These are phyloP conservation scores for Cryptococcus jaspeensis DNA, from an alignment of 1,284 basidiomycete species.

Conservation along the genomic window DNA sequence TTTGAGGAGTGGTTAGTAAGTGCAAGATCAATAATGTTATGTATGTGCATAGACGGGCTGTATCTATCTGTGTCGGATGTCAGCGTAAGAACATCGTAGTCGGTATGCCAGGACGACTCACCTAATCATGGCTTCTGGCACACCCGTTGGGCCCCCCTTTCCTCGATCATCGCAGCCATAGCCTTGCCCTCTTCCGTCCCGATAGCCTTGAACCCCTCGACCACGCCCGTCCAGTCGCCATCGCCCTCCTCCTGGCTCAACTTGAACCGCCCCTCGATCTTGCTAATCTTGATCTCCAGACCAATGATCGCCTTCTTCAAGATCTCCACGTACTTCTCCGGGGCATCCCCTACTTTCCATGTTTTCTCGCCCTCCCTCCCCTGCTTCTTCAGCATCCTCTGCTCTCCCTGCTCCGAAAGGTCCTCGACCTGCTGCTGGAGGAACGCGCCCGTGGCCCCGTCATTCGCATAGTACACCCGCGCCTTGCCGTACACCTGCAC, in stretches of 20 bases:
- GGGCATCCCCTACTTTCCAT: conserved; percentile 52
- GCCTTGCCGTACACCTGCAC: conserved; percentile 50
- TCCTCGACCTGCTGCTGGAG: conserved; percentile 40
- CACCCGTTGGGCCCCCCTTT: conserved; percentile 15
- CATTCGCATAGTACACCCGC: conserved; percentile 27
- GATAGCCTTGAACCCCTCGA: conserved; percentile 42
- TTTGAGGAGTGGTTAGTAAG: too few relatives aligned
- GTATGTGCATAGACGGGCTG: too few relatives aligned
- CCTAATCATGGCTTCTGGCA: too few relatives aligned
- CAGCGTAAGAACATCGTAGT: too few relatives aligned
- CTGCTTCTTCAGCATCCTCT: conserved; percentile 7
- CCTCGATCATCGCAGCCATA: conserved; percentile 43
- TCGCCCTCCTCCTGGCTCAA: conserved; percentile 48
- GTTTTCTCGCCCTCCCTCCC: conserved; percentile 33
- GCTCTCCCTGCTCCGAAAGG: conserved; percentile 36
- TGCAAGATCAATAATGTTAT: too few relatives aligned
- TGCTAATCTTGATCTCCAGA: conserved; percentile 47
- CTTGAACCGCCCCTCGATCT: conserved; percentile 52
- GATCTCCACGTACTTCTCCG: conserved; percentile 46
- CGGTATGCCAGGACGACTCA: too few relatives aligned
- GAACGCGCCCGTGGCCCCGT: conserved; percentile 22
- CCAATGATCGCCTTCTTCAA: conserved; percentile 52
- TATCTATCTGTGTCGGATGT: too few relatives aligned
- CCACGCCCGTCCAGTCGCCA: conserved; percentile 49
- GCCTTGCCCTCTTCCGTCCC: conserved; percentile 31